phyloP scores from a whole-genome alignment of 2,329 filamentous ascomycete species.

The Pestalotiopsis sp. region DNA sequence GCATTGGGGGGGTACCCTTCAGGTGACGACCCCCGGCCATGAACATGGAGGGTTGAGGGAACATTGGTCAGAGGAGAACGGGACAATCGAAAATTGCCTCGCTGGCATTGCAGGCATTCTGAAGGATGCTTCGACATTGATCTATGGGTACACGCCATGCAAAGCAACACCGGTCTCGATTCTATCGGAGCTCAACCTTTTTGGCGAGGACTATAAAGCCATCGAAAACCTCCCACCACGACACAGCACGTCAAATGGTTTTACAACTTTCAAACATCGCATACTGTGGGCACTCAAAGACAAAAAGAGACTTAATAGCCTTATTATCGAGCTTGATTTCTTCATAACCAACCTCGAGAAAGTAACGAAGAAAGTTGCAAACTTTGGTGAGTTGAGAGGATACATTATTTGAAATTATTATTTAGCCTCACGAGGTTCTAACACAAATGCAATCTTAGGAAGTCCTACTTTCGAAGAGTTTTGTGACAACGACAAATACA shows the following conservation, averaged over 20 bases:
- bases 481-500: too few relatives aligned
- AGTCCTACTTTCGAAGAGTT: too few relatives aligned
- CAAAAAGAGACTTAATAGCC: not conserved
- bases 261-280: not conserved
- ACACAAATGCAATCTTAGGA: too few relatives aligned
- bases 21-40: not conserved
- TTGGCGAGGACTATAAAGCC: not conserved
- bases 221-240: not conserved
- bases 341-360: not conserved
- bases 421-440: too few relatives aligned
- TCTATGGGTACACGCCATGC: not conserved
- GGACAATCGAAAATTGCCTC: not conserved
- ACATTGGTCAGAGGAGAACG: not conserved
- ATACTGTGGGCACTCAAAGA: not conserved
- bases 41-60: constrained; percentile 3
- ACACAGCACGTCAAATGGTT: not conserved
- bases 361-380: not conserved
- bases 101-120: not conserved
- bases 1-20: not conserved
- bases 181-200: not conserved
- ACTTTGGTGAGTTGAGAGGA: too few relatives aligned
- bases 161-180: not conserved
- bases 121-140: not conserved
- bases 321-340: constrained; percentile 1
- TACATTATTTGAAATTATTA: too few relatives aligned